phyloP scores from a whole-genome alignment of 2,329 filamentous ascomycete species.

The Teratosphaeria viscida region DNA sequence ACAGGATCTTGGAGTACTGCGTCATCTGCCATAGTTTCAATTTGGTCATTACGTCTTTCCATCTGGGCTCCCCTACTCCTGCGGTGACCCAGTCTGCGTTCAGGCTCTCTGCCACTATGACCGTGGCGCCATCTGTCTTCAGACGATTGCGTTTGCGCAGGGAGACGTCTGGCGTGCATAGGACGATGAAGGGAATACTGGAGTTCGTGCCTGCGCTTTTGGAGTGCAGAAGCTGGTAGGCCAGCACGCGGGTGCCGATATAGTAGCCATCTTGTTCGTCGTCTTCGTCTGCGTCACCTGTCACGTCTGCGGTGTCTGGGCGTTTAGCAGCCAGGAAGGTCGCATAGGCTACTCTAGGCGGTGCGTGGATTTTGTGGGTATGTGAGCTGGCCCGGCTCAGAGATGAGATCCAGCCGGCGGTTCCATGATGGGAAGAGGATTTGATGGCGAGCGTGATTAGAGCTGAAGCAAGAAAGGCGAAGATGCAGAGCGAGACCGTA shows the following conservation, averaged over 20 bases:
- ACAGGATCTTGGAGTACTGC: slow-evolving; percentile 26
- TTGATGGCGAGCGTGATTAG: background rate
- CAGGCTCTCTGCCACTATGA: slow-evolving; percentile 26
- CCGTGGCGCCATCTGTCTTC: slow-evolving; percentile 26
- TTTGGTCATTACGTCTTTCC: slow-evolving; percentile 28
- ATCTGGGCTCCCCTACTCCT: slow-evolving; percentile 18
- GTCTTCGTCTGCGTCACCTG: slow-evolving; percentile 14
- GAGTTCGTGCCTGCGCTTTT: slow-evolving; percentile 24
- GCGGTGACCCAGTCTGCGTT: slow-evolving; percentile 1
- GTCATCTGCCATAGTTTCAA: slow-evolving; percentile 26
- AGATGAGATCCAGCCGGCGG: background rate
- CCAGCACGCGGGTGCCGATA: slow-evolving; percentile 24
- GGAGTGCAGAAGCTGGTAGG: slow-evolving; percentile 30
- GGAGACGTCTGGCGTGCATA: slow-evolving; percentile 26
- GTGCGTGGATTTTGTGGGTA: slow-evolving; percentile 4
- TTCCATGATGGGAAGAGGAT: background rate
- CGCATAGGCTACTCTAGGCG: slow-evolving; percentile 27
- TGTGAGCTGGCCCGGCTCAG: background rate
- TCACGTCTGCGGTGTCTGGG: slow-evolving; percentile 11
- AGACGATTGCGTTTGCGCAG: slow-evolving; percentile 26
- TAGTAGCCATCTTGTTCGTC: slow-evolving; percentile 24
- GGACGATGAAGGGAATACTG: slow-evolving; percentile 29
- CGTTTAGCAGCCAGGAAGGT: slow-evolving; percentile 26
- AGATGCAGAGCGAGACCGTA: background rate
- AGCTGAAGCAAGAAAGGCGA: background rate